Evolutionary conservation across 768 basidiomycete species (phyloP).

Genomic region (Lactifluus pinguis): DNA sequence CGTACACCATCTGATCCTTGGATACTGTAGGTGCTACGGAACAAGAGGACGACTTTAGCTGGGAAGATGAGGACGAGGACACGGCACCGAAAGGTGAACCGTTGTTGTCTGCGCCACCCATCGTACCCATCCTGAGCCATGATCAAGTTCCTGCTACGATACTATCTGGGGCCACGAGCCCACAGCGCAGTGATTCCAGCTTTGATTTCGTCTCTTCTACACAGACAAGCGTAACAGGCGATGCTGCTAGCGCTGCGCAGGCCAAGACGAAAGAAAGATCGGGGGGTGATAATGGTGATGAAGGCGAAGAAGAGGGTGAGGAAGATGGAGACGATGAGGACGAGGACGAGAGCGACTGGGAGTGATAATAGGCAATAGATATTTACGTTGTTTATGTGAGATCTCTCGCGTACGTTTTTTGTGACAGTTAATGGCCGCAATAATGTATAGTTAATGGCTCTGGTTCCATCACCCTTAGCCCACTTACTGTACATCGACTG

Average conservation of each 20-base stretch:
- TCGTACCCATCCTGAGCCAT: not conserved
- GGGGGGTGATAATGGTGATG: conserved; percentile 8
- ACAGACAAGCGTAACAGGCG: conserved; percentile 23
- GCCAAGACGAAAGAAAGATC: not conserved
- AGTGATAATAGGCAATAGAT: conserved; percentile 10
- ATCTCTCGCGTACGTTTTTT: not conserved
- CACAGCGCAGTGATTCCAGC: conserved; percentile 29
- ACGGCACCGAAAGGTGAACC: conserved; percentile 8
- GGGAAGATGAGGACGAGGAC: conserved; percentile 91
- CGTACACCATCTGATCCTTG: not conserved
- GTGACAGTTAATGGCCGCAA: not conserved
- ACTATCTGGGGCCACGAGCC: conserved; percentile 22
- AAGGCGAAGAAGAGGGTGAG: conserved; percentile 1
- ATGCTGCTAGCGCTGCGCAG: not conserved
- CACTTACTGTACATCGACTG: not conserved
- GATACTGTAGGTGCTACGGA: conserved; percentile 42
- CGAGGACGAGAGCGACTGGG: conserved; percentile 23
- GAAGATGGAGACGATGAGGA: conserved; percentile 10
- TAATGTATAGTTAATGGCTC: not conserved
- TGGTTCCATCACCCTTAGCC: too few relatives aligned
- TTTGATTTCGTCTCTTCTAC: conserved; percentile 30
- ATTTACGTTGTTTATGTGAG: not conserved
- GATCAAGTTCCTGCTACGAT: conserved; percentile 10
- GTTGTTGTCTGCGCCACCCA: not conserved
- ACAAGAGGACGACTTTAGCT: conserved; percentile 82